phyloP scores from a whole-genome alignment of 129 eudicot species.

The Artemisia argyi region DNA sequence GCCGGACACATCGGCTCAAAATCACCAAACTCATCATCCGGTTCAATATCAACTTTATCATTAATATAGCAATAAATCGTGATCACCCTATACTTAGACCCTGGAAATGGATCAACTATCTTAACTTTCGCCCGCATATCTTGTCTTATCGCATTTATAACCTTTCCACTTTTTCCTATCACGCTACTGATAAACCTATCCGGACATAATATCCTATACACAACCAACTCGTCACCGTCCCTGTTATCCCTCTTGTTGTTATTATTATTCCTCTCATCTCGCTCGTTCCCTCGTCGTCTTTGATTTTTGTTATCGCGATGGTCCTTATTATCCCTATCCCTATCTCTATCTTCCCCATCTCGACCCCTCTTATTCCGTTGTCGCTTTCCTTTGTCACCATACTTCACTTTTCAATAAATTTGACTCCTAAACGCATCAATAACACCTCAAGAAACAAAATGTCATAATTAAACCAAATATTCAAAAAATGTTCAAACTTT shows the following conservation, averaged over 20 bases:
- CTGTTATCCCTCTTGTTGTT: conserved; percentile 6
- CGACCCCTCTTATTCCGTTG: conserved; percentile 42
- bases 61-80: conserved; percentile 71
- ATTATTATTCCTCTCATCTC: conserved; percentile 58
- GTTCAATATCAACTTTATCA: conserved; percentile 71
- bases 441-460: background rate
- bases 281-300: conserved; percentile 57
- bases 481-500: too few relatives aligned
- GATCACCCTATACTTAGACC: conserved; percentile 77
- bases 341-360: conserved; percentile 34
- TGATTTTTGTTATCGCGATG: conserved; percentile 55
- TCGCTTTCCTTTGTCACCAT: conserved; percentile 84
- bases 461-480: background rate
- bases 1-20: conserved; percentile 74
- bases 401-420: background rate
- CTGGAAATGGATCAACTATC: conserved; percentile 92
- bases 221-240: conserved; percentile 61
- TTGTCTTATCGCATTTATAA: conserved; percentile 78
- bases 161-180: conserved; percentile 92
- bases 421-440: background rate
- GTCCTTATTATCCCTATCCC: conserved; percentile 22
- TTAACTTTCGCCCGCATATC: conserved; percentile 83
- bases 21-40: conserved; percentile 71
- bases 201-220: conserved; percentile 82
- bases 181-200: conserved; percentile 84